Percentiles rank a stretch among this genome's conserved stretches.
Evolutionary conservation across 495 filamentous ascomycete genomes (phyloP).

Genomic region (Pseudoneurospora amorphoporcata): DNA sequence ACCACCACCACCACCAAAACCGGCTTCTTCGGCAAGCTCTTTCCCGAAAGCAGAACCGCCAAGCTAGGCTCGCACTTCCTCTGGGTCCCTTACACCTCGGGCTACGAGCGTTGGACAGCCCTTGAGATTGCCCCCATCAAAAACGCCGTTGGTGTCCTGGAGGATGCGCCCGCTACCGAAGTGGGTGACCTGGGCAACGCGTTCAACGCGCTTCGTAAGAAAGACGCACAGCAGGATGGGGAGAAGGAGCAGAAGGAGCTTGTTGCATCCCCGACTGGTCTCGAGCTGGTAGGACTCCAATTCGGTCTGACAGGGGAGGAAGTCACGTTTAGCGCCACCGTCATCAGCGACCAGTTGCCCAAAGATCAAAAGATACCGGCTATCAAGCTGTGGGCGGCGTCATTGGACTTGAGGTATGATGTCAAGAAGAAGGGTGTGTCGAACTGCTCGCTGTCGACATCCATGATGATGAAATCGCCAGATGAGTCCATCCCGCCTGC

Average conservation of each 20-base stretch:
- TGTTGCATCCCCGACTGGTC: background rate
- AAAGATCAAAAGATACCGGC: background rate
- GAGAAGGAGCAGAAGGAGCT: background rate
- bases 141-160: background rate
- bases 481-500: background rate
- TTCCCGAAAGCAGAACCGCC: background rate
- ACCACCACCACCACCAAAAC: background rate
- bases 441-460: background rate
- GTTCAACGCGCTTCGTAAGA: background rate
- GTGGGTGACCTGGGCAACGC: background rate
- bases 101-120: background rate
- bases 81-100: background rate
- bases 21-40: background rate
- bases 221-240: background rate
- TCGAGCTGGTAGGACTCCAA: background rate
- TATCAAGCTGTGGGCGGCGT: background rate
- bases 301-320: background rate
- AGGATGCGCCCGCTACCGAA: background rate
- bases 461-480: background rate
- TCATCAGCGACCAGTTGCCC: background rate
- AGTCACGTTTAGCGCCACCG: background rate
- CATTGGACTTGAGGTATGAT: background rate
- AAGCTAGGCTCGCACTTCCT: background rate
- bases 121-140: background rate
- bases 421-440: background rate